Evolutionary conservation across 23 red algal genomes (phyloP), one percentile per base, ranked within the genome.

Genomic region (Gracilaria vermiculophylla): DNA sequence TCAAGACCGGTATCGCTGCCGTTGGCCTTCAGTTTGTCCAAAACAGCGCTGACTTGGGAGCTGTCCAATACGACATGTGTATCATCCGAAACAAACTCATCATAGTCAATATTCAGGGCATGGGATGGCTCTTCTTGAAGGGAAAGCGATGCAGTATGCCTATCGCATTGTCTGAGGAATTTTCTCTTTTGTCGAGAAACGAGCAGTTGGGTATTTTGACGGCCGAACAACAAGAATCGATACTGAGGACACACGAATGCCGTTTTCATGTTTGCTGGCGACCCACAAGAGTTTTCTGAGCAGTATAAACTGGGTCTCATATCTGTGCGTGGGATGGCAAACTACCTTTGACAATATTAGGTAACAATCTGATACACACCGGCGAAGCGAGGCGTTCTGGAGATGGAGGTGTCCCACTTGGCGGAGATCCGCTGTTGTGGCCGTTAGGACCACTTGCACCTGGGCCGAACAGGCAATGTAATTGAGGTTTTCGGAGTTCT

Each of bases 41-140:
- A 35, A 27, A 93, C 67, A 3, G 41, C 12, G 20, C 51, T 45
- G 16, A 93, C 67, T 27, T 93, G 78, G 8, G 42, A 58, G 53
- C 80, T 50, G 55, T 93, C 79, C 23, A 93, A 34, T 29, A 93
- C 90, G 41, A 93, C 60, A 78, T 93, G 79, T 29, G 78, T 65
- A 69, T 93, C 90, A 67, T 93, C 90, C 12, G 45, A 74, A 36
- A 78, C 90, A 33, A 93, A 36, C 5, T 84, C 90, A 49, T 93
- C 90, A 27, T 77, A 73, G 32, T 73, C 39, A n/a, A 73, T 9
- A 48, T 73, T 48, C 9, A 40, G 67, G 3, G 40, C 37, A 48
- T 73, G 67, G 8, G 67, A 45, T 11, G 1, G n/a, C 0, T 73
- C 37, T 24, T 73, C 37, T 73, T 36, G 67, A 3, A 48, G 23